These are phyloP conservation scores for Trypanosoma congolense DNA, from an alignment of 208 protist species.

Conservation along the genomic window DNA sequence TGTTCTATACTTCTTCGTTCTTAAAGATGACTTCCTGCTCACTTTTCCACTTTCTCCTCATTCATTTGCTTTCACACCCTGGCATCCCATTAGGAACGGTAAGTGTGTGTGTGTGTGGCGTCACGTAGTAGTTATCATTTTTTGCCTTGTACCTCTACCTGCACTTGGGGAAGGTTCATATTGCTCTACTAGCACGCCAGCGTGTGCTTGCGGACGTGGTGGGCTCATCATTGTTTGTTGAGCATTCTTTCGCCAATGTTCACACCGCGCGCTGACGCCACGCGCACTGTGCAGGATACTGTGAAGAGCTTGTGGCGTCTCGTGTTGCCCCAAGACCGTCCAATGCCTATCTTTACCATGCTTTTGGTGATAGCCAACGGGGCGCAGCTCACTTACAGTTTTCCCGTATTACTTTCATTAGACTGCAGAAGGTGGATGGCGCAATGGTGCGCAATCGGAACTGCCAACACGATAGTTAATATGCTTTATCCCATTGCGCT, in stretches of 20 bases:
- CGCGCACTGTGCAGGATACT: constrained; percentile 11
- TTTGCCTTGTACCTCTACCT: no score
- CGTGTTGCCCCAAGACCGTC: constrained; percentile 57
- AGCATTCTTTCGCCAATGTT: constrained; percentile 19
- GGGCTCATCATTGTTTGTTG: no score
- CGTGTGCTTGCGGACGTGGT: no score
- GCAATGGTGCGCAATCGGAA: constrained; percentile 37
- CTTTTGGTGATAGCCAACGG: constrained; percentile 44
- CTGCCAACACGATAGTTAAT: constrained; percentile 51
- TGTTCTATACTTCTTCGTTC: no score
- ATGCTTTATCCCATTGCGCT: constrained; percentile 52
- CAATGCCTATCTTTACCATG: constrained; percentile 56
- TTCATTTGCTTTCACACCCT: no score
- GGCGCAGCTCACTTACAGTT: constrained; percentile 44
- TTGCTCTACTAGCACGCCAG: no score
- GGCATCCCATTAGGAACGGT: no score
- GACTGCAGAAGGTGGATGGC: constrained; percentile 18
- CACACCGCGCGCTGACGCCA: neutral
- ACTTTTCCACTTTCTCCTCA: no score
- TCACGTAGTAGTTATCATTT: no score
- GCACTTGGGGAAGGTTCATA: no score
- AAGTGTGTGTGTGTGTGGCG: no score
- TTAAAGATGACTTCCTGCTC: no score
- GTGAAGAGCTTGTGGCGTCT: constrained; percentile 15
- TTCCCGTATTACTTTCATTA: constrained; percentile 26